phyloP scores from a whole-genome alignment of 371 early-diverging fungal species.

The Mortierella sp. region DNA sequence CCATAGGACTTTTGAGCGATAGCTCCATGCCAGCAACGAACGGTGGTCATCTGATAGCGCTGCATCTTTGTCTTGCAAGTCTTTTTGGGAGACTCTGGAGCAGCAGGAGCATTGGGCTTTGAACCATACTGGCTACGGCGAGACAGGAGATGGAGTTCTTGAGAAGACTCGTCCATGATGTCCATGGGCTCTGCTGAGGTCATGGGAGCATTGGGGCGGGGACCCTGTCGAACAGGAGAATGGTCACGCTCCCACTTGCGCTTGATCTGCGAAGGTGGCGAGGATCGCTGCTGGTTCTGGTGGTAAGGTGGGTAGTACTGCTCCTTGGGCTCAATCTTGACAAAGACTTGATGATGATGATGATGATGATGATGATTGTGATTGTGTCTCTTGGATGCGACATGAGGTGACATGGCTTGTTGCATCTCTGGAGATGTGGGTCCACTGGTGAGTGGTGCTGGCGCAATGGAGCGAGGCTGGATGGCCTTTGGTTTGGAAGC shows the following conservation, averaged over 20 bases:
- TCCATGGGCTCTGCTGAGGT: neutral
- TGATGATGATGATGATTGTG: too few relatives aligned
- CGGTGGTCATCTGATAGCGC: slow-evolving; percentile 59
- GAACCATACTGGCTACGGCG: slow-evolving; percentile 20
- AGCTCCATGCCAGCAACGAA: slow-evolving; percentile 71
- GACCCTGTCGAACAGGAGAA: slow-evolving; percentile 35
- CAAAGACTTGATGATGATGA: slow-evolving; percentile 18
- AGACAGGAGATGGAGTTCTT: slow-evolving; percentile 47
- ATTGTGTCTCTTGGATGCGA: slow-evolving; percentile 22
- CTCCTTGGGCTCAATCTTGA: slow-evolving; percentile 50
- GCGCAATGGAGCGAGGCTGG: slow-evolving; percentile 53
- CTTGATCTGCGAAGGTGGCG: slow-evolving; percentile 15
- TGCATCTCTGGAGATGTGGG: slow-evolving; percentile 29
- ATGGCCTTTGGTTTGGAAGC: slow-evolving; percentile 35
- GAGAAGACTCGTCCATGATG: slow-evolving; percentile 22
- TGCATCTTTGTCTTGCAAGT: slow-evolving; percentile 40
- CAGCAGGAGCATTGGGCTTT: neutral
- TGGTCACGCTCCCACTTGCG: slow-evolving; percentile 51
- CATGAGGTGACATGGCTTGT: slow-evolving; percentile 19
- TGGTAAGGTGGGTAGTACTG: slow-evolving; percentile 15
- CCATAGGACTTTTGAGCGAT: slow-evolving; percentile 87
- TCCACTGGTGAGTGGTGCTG: slow-evolving; percentile 25
- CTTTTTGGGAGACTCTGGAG: slow-evolving; percentile 12
- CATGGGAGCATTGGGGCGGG: slow-evolving; percentile 5
- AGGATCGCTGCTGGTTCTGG: slow-evolving; percentile 7